Evolutionary conservation across 257 asterid species (phyloP).

Genomic region (Knoxia roxburghii): DNA sequence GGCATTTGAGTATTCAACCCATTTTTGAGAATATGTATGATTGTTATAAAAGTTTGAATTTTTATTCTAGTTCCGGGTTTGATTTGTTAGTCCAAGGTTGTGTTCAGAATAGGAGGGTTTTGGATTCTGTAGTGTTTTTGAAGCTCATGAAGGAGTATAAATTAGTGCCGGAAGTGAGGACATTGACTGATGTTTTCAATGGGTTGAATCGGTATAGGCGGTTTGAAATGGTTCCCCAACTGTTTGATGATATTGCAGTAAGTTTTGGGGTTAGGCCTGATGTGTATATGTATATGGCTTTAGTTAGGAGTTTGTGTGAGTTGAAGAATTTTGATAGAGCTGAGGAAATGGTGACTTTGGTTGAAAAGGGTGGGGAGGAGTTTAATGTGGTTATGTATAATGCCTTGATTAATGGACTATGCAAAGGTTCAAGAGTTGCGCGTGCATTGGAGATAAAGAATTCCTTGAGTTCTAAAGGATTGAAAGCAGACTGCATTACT

Average conservation of each 20-base stretch:
- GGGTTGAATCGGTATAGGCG: slow-evolving; percentile 57
- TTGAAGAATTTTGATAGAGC: slow-evolving; percentile 58
- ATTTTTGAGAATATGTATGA: slow-evolving; percentile 48
- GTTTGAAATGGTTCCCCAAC: slow-evolving; percentile 49
- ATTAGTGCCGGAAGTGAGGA: slow-evolving; percentile 76
- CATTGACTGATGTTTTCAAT: slow-evolving; percentile 60
- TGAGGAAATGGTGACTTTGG: slow-evolving; percentile 44
- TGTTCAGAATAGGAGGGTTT: slow-evolving; percentile 49
- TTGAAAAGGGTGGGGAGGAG: slow-evolving; percentile 38
- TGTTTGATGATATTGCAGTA: slow-evolving; percentile 55
- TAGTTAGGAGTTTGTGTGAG: slow-evolving; percentile 71
- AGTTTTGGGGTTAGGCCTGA: slow-evolving; percentile 40
- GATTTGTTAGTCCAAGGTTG: slow-evolving; percentile 67
- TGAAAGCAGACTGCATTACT: slow-evolving; percentile 67
- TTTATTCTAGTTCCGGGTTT: slow-evolving; percentile 56
- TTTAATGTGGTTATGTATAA: slow-evolving; percentile 65
- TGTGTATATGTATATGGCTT: slow-evolving; percentile 52
- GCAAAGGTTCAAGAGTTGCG: slow-evolving; percentile 52
- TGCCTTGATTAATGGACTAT: slow-evolving; percentile 81
- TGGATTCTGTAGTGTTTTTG: slow-evolving; percentile 57
- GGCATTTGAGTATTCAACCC: slow-evolving; percentile 33
- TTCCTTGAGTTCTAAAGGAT: slow-evolving; percentile 34
- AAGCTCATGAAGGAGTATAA: slow-evolving; percentile 56
- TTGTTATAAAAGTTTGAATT: slow-evolving; percentile 39
- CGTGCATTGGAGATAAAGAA: slow-evolving; percentile 75